Conservation (phyloP, 2,329 filamentous ascomycete species). For the Hypoxylon sp. region DNA sequence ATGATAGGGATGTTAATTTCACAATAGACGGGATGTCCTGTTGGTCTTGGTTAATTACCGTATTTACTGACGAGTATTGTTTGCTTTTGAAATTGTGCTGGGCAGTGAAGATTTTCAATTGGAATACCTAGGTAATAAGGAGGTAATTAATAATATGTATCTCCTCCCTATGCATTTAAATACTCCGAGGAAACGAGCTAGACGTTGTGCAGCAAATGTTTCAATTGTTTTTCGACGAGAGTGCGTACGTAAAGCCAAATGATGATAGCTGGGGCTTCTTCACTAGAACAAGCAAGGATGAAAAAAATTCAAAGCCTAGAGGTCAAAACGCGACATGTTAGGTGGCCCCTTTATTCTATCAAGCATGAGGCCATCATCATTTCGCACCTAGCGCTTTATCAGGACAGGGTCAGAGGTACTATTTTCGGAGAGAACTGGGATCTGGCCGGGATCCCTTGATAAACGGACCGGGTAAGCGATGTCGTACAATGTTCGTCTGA, state of each 20-base stretch:
- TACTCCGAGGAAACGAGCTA: slow-evolving; percentile 1
- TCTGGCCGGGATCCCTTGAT: slow-evolving; percentile 23
- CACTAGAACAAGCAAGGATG: slow-evolving; percentile 9
- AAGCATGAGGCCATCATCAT: slow-evolving; percentile 37
- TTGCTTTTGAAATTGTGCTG: slow-evolving; percentile 16
- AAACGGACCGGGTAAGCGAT: slow-evolving; percentile 21
- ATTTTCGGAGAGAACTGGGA: slow-evolving; percentile 28
- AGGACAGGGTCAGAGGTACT: slow-evolving; percentile 20
- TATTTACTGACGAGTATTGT: no score
- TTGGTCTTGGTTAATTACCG: no score
- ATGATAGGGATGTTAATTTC: slow-evolving; percentile 5
- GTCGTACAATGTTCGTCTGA: slow-evolving; percentile 19
- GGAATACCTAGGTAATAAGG: no score
- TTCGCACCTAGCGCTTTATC: slow-evolving; percentile 32
- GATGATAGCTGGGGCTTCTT: slow-evolving; percentile 2
- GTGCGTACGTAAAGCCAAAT: neutral
- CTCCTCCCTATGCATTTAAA: no score
- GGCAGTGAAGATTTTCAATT: no score
- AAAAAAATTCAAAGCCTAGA: slow-evolving; percentile 5
- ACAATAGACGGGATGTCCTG: no score
- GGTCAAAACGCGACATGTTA: slow-evolving; percentile 18
- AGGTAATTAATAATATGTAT: no score
- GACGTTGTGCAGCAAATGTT: neutral
- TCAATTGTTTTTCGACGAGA: neutral
- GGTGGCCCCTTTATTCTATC: slow-evolving; percentile 26